A percentile compares a stretch with the other conserved stretches of the same genome.
Evolutionary conservation across 345 rosid species (phyloP).

Genomic region (Salix dunnii): DNA sequence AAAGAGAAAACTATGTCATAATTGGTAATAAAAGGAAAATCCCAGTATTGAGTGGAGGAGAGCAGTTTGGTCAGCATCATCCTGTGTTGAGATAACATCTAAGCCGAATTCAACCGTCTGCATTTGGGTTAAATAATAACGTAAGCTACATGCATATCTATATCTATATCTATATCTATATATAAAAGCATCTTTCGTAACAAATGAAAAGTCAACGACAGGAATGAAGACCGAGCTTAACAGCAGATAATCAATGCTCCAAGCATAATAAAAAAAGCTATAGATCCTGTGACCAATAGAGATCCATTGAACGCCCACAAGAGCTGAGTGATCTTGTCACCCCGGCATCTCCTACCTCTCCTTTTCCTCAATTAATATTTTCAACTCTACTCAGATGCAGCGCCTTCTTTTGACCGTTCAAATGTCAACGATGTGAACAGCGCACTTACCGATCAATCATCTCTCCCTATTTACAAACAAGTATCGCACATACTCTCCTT

Average conservation of each 20-base stretch:
- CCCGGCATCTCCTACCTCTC: neutral
- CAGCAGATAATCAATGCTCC: neutral
- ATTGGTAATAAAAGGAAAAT: neutral
- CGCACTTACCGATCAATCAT: neutral
- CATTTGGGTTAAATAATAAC: neutral
- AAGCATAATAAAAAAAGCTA: neutral
- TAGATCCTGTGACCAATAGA: neutral
- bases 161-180: no score
- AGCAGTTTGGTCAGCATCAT: neutral
- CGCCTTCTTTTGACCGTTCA: slow-evolving; percentile 10
- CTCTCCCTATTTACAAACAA: neutral
- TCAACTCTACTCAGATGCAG: neutral
- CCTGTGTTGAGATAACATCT: neutral
- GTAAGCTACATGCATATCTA: neutral
- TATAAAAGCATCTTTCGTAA: neutral
- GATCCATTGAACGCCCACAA: neutral
- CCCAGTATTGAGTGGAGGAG: neutral
- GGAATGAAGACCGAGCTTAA: neutral
- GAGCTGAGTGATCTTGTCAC: neutral
- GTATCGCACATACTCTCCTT: no score
- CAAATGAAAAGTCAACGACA: neutral
- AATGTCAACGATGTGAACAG: slow-evolving; percentile 14
- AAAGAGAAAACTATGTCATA: neutral
- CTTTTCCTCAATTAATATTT: neutral
- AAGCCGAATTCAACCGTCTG: neutral